A percentile compares a stretch with the other conserved stretches of the same genome.
These are phyloP conservation scores for Aegilops sharonensis DNA, from an alignment of 176 grass and related monocot genomes.

Conservation along the genomic window DNA sequence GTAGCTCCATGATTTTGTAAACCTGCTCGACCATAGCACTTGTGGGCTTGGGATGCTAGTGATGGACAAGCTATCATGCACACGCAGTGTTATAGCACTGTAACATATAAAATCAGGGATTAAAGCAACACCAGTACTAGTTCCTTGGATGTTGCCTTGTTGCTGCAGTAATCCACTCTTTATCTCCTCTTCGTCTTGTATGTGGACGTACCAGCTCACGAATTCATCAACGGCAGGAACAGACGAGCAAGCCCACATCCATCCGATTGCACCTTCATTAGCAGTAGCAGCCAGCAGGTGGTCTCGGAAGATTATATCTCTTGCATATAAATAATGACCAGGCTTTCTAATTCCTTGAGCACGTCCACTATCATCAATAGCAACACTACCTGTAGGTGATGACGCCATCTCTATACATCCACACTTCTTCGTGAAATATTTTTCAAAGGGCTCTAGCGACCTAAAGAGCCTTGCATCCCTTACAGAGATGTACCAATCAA, in stretches of 20 bases:
- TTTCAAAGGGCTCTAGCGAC: neutral
- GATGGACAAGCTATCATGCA: slow-evolving; percentile 5
- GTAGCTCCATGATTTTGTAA: neutral
- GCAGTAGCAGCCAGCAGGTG: neutral
- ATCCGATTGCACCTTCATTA: neutral
- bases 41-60: neutral
- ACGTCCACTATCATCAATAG: neutral
- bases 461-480: neutral
- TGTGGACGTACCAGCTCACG: neutral
- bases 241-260: neutral
- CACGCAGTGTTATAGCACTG: rapidly evolving
- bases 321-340: neutral
- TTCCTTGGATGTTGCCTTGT: neutral
- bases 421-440: neutral
- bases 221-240: too few relatives aligned
- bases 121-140: neutral
- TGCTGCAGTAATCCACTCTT: too few relatives aligned
- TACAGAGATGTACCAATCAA: neutral
- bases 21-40: too few relatives aligned
- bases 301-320: neutral
- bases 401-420: slow-evolving; percentile 1
- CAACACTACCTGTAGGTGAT: neutral
- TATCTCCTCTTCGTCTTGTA: neutral
- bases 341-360: neutral
- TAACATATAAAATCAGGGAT: neutral